Evolutionary conservation across 164 flowering plant species (phyloP).

Genomic region (Paratinospora sagittata): DNA sequence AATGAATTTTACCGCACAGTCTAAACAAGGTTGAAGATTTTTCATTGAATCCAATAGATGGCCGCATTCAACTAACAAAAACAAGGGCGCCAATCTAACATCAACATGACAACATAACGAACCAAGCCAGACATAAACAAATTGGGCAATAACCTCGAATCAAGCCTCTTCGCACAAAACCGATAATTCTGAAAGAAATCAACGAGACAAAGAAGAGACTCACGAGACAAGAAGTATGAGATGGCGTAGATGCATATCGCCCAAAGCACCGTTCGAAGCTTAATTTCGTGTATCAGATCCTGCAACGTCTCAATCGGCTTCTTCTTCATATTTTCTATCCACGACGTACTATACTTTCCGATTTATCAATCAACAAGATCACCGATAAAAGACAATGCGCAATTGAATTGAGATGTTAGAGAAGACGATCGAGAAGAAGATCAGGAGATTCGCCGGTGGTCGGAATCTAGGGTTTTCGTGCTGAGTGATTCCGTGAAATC

Average conservation of each 20-base stretch:
- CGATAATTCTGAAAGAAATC: not conserved
- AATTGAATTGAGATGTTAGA: not conserved
- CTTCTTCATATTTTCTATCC: constrained; percentile 43
- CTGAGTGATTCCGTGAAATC: not conserved
- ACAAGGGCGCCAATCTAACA: not conserved
- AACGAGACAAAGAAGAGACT: constrained; percentile 20
- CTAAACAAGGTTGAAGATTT: not conserved
- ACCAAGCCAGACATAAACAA: not conserved
- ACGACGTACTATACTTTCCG: not conserved
- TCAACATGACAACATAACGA: not conserved
- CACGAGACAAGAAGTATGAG: constrained; percentile 77
- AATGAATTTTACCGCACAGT: not conserved
- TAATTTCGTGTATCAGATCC: constrained; percentile 93
- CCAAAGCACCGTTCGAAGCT: constrained; percentile 84
- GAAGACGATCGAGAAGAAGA: not conserved
- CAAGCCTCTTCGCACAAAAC: not conserved
- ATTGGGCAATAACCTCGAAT: not conserved
- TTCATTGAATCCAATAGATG: too few relatives aligned
- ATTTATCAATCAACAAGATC: not conserved
- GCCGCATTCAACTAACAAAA: not conserved
- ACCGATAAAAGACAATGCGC: not conserved
- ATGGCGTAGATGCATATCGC: constrained; percentile 58
- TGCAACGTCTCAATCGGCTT: constrained; percentile 66
- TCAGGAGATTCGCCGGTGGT: too few relatives aligned
- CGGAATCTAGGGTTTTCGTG: not conserved